phyloP scores from a whole-genome alignment of 148 eudicot genomes.

The Fallopia convolvulus region DNA sequence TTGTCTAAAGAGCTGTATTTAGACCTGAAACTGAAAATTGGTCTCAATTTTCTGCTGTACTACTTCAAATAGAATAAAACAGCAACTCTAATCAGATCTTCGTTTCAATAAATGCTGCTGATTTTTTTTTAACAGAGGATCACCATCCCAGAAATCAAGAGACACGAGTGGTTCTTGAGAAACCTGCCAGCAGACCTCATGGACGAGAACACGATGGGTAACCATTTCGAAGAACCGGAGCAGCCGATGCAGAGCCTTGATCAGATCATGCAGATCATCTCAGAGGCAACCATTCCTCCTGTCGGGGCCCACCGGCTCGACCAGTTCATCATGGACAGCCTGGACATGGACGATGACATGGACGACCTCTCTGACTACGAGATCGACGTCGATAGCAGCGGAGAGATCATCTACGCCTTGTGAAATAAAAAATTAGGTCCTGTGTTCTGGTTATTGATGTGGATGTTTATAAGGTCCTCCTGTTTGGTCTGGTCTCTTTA shows the following conservation, averaged over 20 bases:
- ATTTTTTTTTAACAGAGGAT: constrained; percentile 55
- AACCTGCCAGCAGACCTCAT: constrained; percentile 66
- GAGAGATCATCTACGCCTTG: constrained; percentile 8
- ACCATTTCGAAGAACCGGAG: constrained; percentile 80
- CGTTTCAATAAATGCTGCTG: no score
- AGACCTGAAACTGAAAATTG: not conserved
- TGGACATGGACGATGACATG: constrained; percentile 6
- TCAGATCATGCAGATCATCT: constrained; percentile 75
- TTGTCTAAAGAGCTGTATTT: not conserved
- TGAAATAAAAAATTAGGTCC: not conserved
- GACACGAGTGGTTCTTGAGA: constrained; percentile 77
- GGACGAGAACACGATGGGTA: constrained; percentile 50
- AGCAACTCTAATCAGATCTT: not conserved
- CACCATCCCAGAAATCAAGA: constrained; percentile 69
- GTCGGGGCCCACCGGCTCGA: not conserved
- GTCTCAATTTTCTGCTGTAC: no score
- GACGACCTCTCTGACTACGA: constrained; percentile 13
- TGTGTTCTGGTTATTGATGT: not conserved
- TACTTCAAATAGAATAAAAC: not conserved
- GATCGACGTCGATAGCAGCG: constrained; percentile 12
- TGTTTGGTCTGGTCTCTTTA: not conserved
- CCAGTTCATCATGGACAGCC: constrained; percentile 8
- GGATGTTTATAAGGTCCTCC: not conserved
- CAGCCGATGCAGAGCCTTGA: constrained; percentile 86
- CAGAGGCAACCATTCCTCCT: constrained; percentile 19